These are phyloP conservation scores for Solanum etuberosum DNA, from an alignment of 257 asterid species.

Conservation along the genomic window DNA sequence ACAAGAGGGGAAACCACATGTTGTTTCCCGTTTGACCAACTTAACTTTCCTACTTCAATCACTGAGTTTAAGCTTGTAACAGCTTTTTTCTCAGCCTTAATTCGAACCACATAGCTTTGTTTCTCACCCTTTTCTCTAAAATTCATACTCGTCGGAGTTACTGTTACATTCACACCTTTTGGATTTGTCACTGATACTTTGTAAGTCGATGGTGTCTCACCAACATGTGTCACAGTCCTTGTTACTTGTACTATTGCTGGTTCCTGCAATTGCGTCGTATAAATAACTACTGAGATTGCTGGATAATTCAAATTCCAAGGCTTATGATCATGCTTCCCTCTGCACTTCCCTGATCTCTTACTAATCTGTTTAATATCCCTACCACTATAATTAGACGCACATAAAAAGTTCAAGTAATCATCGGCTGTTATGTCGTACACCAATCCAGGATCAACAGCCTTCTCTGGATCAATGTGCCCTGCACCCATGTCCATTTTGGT, in stretches of 20 bases:
- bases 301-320: constrained; percentile 83
- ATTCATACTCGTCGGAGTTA: constrained; percentile 36
- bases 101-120: constrained; percentile 27
- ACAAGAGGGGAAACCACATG: constrained; percentile 57
- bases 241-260: constrained; percentile 7
- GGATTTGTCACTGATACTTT: constrained; percentile 25
- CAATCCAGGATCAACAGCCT: constrained; percentile 69
- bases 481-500: constrained; percentile 61
- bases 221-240: constrained; percentile 53
- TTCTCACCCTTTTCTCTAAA: constrained; percentile 38
- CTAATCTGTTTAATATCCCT: constrained; percentile 32
- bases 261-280: constrained; percentile 8
- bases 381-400: constrained; percentile 43
- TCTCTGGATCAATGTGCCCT: constrained; percentile 70
- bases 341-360: constrained; percentile 24
- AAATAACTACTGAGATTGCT: constrained; percentile 41
- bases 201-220: constrained; percentile 22
- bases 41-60: constrained; percentile 48
- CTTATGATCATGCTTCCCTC: constrained; percentile 7
- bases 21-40: constrained; percentile 55
- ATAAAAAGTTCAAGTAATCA: constrained; percentile 58
- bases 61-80: constrained; percentile 29
- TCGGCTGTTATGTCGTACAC: constrained; percentile 41
- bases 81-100: constrained; percentile 32
- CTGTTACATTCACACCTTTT: constrained; percentile 23